These are phyloP conservation scores for Tilletia caries DNA, from an alignment of 1,284 basidiomycete genomes.

Conservation along the genomic window DNA sequence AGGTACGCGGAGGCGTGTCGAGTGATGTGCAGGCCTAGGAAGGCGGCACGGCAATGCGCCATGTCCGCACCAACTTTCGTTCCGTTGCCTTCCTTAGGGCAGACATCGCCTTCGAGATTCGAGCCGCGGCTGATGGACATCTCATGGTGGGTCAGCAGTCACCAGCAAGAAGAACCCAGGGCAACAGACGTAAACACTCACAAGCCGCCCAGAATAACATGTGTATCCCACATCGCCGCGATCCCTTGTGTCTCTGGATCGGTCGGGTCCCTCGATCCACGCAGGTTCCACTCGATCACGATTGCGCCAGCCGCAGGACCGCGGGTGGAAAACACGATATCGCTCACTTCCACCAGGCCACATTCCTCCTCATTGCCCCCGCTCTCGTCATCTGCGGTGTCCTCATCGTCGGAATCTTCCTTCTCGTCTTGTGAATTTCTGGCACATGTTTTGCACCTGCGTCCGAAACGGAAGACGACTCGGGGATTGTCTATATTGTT, in stretches of 20 bases:
- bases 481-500: slow-evolving; percentile 60
- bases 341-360: slow-evolving; percentile 24
- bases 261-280: slow-evolving; percentile 53
- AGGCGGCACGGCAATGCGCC: slow-evolving; percentile 49
- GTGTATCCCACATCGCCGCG: slow-evolving; percentile 70
- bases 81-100: slow-evolving; percentile 24
- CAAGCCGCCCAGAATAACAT: slow-evolving; percentile 60
- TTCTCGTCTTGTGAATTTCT: slow-evolving; percentile 69
- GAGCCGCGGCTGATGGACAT: slow-evolving; percentile 21
- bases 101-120: slow-evolving; percentile 31
- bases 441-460: slow-evolving; percentile 59
- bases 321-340: slow-evolving; percentile 42
- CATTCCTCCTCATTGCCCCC: slow-evolving; percentile 2
- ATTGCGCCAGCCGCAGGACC: slow-evolving; percentile 65
- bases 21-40: slow-evolving; percentile 66
- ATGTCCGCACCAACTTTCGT: slow-evolving; percentile 10
- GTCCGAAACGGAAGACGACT: slow-evolving; percentile 72
- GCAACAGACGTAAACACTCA: no score
- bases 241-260: slow-evolving; percentile 58
- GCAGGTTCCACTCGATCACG: slow-evolving; percentile 68
- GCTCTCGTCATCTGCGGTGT: slow-evolving; percentile 8
- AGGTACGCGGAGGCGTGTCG: slow-evolving; percentile 59
- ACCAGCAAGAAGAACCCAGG: no score
- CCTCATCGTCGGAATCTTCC: slow-evolving; percentile 55
- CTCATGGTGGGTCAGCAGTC: no score